Percentiles rank a stretch among this genome's conserved stretches.
Evolutionary conservation across 23 red algal genomes (phyloP).

Genomic region (Gracilaria gracilis): DNA sequence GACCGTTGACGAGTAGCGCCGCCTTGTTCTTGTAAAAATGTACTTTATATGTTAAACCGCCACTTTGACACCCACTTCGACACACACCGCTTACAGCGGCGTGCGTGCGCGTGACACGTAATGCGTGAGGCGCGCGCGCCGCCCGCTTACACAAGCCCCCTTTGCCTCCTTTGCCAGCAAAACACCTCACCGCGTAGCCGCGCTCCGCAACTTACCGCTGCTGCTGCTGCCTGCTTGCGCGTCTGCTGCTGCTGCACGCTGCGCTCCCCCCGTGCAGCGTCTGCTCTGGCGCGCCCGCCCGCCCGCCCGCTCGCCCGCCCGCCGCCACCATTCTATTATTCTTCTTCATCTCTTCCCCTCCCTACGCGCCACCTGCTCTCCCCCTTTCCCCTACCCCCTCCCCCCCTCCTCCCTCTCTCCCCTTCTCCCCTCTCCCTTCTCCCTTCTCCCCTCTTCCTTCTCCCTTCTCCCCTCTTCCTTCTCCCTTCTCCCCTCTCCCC

Average conservation of each 20-base stretch:
- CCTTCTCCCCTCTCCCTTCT: neutral
- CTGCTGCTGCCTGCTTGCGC: neutral
- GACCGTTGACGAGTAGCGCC: conserved; percentile 49
- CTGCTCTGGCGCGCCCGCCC: no score
- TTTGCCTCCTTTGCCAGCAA: no score
- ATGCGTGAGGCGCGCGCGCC: neutral
- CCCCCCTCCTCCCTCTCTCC: neutral
- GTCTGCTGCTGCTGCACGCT: no score
- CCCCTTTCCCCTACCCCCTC: neutral
- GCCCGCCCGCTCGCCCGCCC: no score
- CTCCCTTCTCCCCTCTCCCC: neutral
- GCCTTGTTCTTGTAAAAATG: no score
- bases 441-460: neutral
- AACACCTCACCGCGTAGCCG: conserved; percentile 20
- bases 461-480: neutral
- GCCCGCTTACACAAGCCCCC: no score
- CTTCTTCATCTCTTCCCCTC: conserved; percentile 12
- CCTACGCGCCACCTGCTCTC: neutral
- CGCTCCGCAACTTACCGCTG: conserved; percentile 3
- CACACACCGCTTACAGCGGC: neutral
- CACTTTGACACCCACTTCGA: neutral
- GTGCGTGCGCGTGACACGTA: conserved; percentile 10
- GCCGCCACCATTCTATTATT: no score
- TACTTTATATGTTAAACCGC: no score
- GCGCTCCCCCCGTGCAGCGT: no score